Evolutionary conservation across 768 basidiomycete genomes (phyloP), one percentile per base, ranked within the genome.

Genomic region (Suillus decipiens): DNA sequence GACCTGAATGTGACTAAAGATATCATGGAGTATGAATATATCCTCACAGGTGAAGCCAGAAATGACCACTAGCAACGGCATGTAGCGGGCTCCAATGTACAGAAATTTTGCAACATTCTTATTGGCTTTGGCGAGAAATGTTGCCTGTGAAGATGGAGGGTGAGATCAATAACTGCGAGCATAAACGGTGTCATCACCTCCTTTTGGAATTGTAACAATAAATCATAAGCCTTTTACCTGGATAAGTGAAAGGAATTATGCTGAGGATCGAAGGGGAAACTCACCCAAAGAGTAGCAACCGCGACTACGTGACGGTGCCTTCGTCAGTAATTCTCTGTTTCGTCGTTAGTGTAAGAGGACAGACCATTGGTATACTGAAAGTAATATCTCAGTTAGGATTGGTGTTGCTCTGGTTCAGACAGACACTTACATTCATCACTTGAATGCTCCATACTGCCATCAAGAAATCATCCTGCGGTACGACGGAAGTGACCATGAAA

Each of bases 141-240:
- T 7, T n/a, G 34, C 53, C 53, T 54, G n/a, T 54, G 11, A 22
- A 36, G n/a, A 54, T 33, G 17, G 33, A 34, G n/a, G 19, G 36
- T 54, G 33, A 12, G 19, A 54, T 7, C 10, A 54, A 54, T 34
- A n/a, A 54, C n/a, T 33, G 33, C 19, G 19, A 47, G 12, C 6
- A 53, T 17, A n/a, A 11, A 53, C 31, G n/a, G 53, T 36, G 7
- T 4, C 11, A 54, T 36, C 53, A 54, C 53, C 34, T 54, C 53
- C 14, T 54, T 19, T 36, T 54, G 53, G n/a, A 54, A 36, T 36
- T n/a, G 34, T 54, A 36, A 54, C n/a, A 54, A n/a, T 36, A 22
- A n/a, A 54, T 54, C 53, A 36, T 54, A 54, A 22, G 11, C 3
- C 53, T 54, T 54, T 54, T 34, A 5, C 12, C 12, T 36, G 19